Base-by-base conservation (phyloP, 768 basidiomycete genomes). In the Boletus sp. region DNA sequence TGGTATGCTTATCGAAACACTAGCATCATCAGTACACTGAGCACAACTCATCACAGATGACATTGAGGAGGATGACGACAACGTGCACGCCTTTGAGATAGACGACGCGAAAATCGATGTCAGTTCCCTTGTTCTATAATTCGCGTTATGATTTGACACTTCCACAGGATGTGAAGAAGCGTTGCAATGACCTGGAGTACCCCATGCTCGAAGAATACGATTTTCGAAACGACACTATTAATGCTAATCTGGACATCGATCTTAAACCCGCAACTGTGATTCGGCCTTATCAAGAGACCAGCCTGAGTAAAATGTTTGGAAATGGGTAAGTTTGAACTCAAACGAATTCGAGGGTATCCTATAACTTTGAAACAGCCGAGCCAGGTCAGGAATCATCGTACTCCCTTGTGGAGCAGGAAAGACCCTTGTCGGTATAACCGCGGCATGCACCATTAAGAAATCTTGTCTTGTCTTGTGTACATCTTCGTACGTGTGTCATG, bases 171-270 rank as follows among this genome's bases (percentile, higher is more conserved):
- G 94, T 99, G 57, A 96, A 98, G 75, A 90, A 91, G 64, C 87
- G 93, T 35, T 98, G 97, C 68, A 94, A 94, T 64, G 96, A 97
- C 62, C 80, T 98, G 37, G 94, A 98, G 67, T 93, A 95, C 60
- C 97, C 97, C 8, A 97, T 98, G 86, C 79, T 99, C 41, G 97
- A 99, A 70, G 97, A 99, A 74, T 99, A 99, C 67, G 97, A 99
- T 71, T 99, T 98, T 78, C 81, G 95, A 40, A 96, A 98, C 67
- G 97, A 99, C 69, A 93, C 91, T 0, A 76, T 94, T 61, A 99
- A 99, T 67, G 83, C 97, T 29, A 96, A 98, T 71, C 80, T 99
- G 42, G 97, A 99, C 67, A 99, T 99, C 53, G 97, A 99, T 71
- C 82, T 99, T 50, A 99, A 99, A 70, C 97, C 97, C 3, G 90